These are phyloP conservation scores for Tremella yokohamensis DNA, from an alignment of 768 basidiomycete species.

Conservation along the genomic window DNA sequence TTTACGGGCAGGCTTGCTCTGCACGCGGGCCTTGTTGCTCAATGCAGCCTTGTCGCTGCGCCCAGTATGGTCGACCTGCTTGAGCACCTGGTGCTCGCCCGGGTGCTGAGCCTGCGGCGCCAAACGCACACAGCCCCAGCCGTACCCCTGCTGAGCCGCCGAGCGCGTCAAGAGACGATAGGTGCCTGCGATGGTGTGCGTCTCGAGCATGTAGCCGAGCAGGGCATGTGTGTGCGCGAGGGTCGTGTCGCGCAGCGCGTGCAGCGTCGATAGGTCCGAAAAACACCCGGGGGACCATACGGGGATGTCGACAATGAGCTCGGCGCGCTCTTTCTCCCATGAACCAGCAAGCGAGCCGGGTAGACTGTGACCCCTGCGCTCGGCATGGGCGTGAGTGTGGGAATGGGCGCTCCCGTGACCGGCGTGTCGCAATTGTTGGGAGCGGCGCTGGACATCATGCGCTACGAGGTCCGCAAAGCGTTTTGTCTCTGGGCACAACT, in stretches of 20 bases:
- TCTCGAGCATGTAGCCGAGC: slow-evolving; percentile 32
- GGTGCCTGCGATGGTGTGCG: slow-evolving; percentile 38
- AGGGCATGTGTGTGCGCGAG: slow-evolving; percentile 44
- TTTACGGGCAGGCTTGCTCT: slow-evolving; percentile 17
- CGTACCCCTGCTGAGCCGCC: slow-evolving; percentile 16
- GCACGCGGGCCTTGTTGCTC: no score
- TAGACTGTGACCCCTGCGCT: slow-evolving; percentile 11
- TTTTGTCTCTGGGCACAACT: slow-evolving; percentile 34
- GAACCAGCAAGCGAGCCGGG: slow-evolving; percentile 29
- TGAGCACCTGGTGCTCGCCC: background rate
- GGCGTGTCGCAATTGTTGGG: slow-evolving; percentile 4
- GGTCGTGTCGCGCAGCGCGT: slow-evolving; percentile 47
- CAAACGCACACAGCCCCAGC: slow-evolving; percentile 49
- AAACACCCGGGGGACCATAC: slow-evolving; percentile 48
- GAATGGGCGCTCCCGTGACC: slow-evolving; percentile 7
- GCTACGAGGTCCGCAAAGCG: slow-evolving; percentile 32
- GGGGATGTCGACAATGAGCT: slow-evolving; percentile 49
- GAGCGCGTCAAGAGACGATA: slow-evolving; percentile 46
- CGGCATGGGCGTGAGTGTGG: background rate
- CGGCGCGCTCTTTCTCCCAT: slow-evolving; percentile 43
- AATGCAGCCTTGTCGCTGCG: background rate
- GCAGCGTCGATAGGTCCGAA: slow-evolving; percentile 49
- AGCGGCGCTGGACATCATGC: slow-evolving; percentile 16
- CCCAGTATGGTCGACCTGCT: background rate
- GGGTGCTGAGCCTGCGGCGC: slow-evolving; percentile 25